Percentiles rank a stretch among this genome's conserved stretches.
Conservation (phyloP, 1,284 basidiomycete species). For the Vanrija sp. region DNA sequence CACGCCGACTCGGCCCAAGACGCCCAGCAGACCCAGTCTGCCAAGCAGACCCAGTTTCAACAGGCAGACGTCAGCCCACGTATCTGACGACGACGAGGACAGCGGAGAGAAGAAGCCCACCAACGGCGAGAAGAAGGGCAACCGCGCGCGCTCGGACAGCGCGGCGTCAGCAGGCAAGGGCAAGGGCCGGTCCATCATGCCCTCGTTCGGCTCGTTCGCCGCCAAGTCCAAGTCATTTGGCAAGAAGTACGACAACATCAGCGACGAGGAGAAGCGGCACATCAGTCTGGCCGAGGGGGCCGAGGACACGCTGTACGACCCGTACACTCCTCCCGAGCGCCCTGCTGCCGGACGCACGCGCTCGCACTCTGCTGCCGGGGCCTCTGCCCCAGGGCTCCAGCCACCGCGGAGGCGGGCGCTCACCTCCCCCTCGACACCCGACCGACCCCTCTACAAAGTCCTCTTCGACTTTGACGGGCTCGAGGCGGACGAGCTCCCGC, state of each 20-base stretch:
- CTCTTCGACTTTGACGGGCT: conserved; percentile 67
- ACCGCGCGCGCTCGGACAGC: conserved; percentile 41
- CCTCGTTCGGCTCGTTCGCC: conserved; percentile 39
- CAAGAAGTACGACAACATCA: conserved; percentile 55
- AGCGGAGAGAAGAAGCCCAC: not conserved
- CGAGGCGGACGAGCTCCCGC: conserved; percentile 65
- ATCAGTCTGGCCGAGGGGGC: conserved; percentile 36
- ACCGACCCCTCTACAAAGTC: conserved; percentile 55
- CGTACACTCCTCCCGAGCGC: conserved; percentile 10
- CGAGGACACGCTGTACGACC: conserved; percentile 50
- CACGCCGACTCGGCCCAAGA: not conserved
- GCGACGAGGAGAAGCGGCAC: conserved; percentile 45
- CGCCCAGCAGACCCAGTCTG: no score
- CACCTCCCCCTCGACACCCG: conserved; percentile 30
- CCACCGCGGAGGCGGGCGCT: conserved; percentile 30
- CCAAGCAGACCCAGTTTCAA: conserved; percentile 7
- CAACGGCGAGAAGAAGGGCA: conserved; percentile 8
- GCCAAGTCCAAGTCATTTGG: conserved; percentile 48
- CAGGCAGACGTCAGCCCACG: conserved; percentile 10
- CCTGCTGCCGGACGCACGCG: conserved; percentile 3
- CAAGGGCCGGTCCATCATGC: conserved; percentile 20
- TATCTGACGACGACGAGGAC: conserved; percentile 35
- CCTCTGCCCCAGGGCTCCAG: not conserved
- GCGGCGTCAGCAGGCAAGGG: conserved; percentile 36
- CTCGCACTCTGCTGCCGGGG: conserved; percentile 2